Evolutionary conservation across 805 yeast genomes (phyloP).

Genomic region (Starmera pachycereana): DNA sequence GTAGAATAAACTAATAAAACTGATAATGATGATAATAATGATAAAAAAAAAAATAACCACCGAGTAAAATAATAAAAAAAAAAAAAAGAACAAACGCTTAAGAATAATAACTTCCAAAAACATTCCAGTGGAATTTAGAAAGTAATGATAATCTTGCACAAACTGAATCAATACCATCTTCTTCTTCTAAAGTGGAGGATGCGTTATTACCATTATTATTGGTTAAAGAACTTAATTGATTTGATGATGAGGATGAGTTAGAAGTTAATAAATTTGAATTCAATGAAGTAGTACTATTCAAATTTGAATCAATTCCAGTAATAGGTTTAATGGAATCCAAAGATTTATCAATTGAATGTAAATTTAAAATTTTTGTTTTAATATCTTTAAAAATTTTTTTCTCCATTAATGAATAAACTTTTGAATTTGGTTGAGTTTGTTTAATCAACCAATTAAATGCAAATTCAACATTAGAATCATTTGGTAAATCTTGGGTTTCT

Average conservation of each 20-base stretch:
- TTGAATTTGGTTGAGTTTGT: constrained; percentile 77
- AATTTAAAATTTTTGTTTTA: constrained; percentile 24
- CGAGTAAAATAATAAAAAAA: not conserved
- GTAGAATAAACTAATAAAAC: no score
- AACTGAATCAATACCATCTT: constrained; percentile 45
- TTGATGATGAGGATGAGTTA: not conserved
- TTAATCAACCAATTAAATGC: constrained; percentile 72
- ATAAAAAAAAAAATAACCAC: not conserved
- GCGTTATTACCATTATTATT: constrained; percentile 8
- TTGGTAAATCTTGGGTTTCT: constrained; percentile 18
- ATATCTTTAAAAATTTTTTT: constrained; percentile 47
- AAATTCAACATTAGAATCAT: constrained; percentile 31
- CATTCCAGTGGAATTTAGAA: constrained; percentile 74
- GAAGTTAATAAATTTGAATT: constrained; percentile 5
- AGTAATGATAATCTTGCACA: constrained; percentile 45
- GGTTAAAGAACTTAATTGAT: constrained; percentile 6
- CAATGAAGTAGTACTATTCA: constrained; percentile 7
- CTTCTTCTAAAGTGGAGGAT: constrained; percentile 29
- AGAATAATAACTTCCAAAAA: constrained; percentile 62
- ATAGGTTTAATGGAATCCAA: constrained; percentile 1
- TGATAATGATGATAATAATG: not conserved
- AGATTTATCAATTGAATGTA: constrained; percentile 2
- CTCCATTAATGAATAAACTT: constrained; percentile 70
- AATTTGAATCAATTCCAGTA: constrained; percentile 5
- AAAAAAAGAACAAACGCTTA: constrained; percentile 15